Evolutionary conservation across 257 asterid genomes (phyloP).

Genomic region (Avicennia marina): DNA sequence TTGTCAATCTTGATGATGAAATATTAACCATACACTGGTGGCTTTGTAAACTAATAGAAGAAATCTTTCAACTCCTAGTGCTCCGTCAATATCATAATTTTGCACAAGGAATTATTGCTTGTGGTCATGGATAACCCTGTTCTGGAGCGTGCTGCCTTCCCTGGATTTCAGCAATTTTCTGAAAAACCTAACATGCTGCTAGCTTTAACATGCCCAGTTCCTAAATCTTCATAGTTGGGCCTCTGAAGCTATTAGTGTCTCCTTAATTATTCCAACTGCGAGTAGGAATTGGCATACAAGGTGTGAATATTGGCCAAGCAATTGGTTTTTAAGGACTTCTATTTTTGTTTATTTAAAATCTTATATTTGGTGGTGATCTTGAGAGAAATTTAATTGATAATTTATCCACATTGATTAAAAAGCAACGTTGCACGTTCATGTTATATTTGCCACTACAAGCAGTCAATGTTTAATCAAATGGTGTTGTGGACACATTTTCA

Average conservation of each 20-base stretch:
- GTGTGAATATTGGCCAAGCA: constrained; percentile 4
- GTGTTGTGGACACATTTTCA: not conserved
- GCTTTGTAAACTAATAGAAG: not conserved
- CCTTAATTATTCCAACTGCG: not conserved
- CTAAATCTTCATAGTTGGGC: not conserved
- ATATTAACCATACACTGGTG: not conserved
- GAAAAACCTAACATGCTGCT: not conserved
- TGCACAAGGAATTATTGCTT: not conserved
- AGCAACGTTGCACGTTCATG: not conserved
- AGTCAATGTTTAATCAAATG: too few species aligned
- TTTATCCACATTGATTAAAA: too few species aligned
- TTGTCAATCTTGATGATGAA: not conserved
- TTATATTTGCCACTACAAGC: not conserved
- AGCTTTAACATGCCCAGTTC: too few species aligned
- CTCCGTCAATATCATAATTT: not conserved
- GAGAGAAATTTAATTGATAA: too few species aligned
- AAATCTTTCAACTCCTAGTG: not conserved
- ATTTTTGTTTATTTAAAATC: too few species aligned
- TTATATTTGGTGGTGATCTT: too few species aligned
- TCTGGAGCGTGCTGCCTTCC: not conserved
- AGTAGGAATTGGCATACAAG: not conserved
- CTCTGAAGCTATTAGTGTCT: not conserved
- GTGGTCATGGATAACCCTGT: constrained; percentile 6
- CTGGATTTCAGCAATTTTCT: not conserved
- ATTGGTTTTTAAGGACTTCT: too few species aligned